These are phyloP conservation scores for Exophiala mesophila DNA, from an alignment of 2,329 filamentous ascomycete species.

Conservation along the genomic window DNA sequence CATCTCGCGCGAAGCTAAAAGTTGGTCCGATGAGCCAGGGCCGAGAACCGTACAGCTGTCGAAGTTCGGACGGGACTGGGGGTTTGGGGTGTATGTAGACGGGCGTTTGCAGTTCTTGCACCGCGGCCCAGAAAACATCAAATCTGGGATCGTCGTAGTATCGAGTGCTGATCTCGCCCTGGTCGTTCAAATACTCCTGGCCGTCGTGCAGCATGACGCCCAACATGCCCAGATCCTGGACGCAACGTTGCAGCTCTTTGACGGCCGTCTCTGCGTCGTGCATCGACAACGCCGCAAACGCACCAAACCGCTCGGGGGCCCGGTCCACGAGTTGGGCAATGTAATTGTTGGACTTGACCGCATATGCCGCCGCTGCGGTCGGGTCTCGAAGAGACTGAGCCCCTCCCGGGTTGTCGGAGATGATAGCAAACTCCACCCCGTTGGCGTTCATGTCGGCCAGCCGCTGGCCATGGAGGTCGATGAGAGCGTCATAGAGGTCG, in stretches of 20 bases:
- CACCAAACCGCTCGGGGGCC: constrained; percentile 40
- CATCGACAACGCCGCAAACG: constrained; percentile 39
- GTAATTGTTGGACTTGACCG: constrained; percentile 25
- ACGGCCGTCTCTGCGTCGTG: constrained; percentile 36
- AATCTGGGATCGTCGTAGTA: constrained; percentile 55
- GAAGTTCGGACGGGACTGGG: constrained; percentile 3
- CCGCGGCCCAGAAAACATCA: constrained; percentile 38
- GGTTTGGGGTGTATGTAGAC: constrained; percentile 24
- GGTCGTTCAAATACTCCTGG: constrained; percentile 3
- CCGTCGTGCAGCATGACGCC: constrained; percentile 14
- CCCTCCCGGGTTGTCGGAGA: constrained; percentile 26
- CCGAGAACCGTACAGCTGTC: constrained; percentile 14
- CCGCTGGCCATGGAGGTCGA: constrained; percentile 11
- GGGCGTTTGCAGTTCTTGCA: constrained; percentile 16
- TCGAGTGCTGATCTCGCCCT: constrained; percentile 1
- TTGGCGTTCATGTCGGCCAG: constrained; percentile 22
- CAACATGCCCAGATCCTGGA: constrained; percentile 34
- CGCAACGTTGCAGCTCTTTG: constrained; percentile 40
- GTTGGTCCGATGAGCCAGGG: constrained; percentile 24
- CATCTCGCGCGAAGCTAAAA: constrained; percentile 21
- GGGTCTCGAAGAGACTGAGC: constrained; percentile 25
- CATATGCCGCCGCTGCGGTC: constrained; percentile 21
- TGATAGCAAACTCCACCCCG: constrained; percentile 27
- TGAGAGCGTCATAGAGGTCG: constrained; percentile 1
- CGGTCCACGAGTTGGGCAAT: constrained; percentile 21